Percentiles rank a stretch among this genome's conserved stretches.
These are phyloP conservation scores for Lachnellula suecica DNA, from an alignment of 2,329 filamentous ascomycete species.

Conservation along the genomic window DNA sequence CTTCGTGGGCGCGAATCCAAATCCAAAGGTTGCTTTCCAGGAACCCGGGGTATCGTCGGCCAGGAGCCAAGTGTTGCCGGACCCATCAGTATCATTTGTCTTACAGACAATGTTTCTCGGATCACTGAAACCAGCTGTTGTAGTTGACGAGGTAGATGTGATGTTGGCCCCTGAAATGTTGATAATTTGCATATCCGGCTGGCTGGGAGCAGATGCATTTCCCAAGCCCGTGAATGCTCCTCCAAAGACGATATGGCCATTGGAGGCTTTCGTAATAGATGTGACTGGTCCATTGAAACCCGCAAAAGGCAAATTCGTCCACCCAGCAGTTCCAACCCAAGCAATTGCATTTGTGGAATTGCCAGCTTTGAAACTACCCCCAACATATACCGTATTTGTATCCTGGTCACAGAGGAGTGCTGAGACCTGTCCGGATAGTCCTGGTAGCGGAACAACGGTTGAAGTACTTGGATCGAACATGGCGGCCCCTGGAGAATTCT, in stretches of 20 bases:
- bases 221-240: slow-evolving; percentile 86
- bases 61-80: slow-evolving; percentile 83
- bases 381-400: slow-evolving; percentile 81
- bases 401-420: slow-evolving; percentile 79
- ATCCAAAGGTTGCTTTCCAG: slow-evolving; percentile 82
- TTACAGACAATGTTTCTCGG: slow-evolving; percentile 84
- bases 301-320: slow-evolving; percentile 81
- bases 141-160: slow-evolving; percentile 61
- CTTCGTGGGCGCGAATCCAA: slow-evolving; percentile 83
- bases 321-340: slow-evolving; percentile 68
- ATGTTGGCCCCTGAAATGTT: slow-evolving; percentile 81
- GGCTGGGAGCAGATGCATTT: slow-evolving; percentile 68
- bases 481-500: slow-evolving; percentile 76
- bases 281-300: slow-evolving; percentile 93
- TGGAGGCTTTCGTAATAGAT: slow-evolving; percentile 76
- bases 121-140: slow-evolving; percentile 65
- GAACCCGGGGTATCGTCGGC: slow-evolving; percentile 72
- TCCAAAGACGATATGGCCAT: slow-evolving; percentile 88
- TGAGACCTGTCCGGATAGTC: slow-evolving; percentile 79
- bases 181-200: slow-evolving; percentile 74
- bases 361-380: slow-evolving; percentile 76
- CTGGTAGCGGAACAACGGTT: slow-evolving; percentile 70
- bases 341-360: slow-evolving; percentile 89
- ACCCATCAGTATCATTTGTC: slow-evolving; percentile 60
- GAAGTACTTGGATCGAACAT: slow-evolving; percentile 74